These are phyloP conservation scores for Drechslerella coelobrocha DNA, from an alignment of 2,329 filamentous ascomycete genomes.

Conservation along the genomic window DNA sequence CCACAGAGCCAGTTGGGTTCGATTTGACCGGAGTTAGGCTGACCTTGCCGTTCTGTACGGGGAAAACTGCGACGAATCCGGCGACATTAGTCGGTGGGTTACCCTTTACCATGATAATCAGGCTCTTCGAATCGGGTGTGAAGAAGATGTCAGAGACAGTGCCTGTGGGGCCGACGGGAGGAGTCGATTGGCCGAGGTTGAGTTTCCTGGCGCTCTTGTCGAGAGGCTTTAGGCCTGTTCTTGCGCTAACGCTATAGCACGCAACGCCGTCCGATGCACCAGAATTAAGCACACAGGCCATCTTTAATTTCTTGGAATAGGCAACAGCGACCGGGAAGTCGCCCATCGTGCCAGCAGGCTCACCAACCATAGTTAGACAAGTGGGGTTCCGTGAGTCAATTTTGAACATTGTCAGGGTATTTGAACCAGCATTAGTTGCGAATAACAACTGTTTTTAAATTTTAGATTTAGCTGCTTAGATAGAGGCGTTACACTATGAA, in stretches of 20 bases:
- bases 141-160: slow-evolving; percentile 69
- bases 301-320: slow-evolving; percentile 58
- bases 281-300: slow-evolving; percentile 62
- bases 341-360: slow-evolving; percentile 61
- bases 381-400: slow-evolving; percentile 61
- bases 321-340: slow-evolving; percentile 65
- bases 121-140: slow-evolving; percentile 63
- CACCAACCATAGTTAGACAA: slow-evolving; percentile 60
- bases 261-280: slow-evolving; percentile 62
- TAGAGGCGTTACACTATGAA: slow-evolving; percentile 7
- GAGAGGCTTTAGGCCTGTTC: slow-evolving; percentile 59
- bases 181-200: slow-evolving; percentile 65
- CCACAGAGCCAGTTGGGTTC: slow-evolving; percentile 62
- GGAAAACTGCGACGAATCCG: slow-evolving; percentile 59
- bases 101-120: slow-evolving; percentile 69
- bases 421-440: slow-evolving; percentile 65
- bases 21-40: slow-evolving; percentile 53
- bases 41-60: slow-evolving; percentile 57
- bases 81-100: slow-evolving; percentile 61
- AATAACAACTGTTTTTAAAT: slow-evolving; percentile 58
- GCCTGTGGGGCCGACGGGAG: slow-evolving; percentile 66
- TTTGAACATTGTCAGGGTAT: slow-evolving; percentile 63
- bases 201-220: slow-evolving; percentile 62
- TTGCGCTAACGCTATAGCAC: slow-evolving; percentile 59
- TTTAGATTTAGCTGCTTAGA: slow-evolving; percentile 10